Evolutionary conservation across 2,329 filamentous ascomycete genomes (phyloP), one percentile per base, ranked within the genome.

Genomic region (Truncatella angustata): DNA sequence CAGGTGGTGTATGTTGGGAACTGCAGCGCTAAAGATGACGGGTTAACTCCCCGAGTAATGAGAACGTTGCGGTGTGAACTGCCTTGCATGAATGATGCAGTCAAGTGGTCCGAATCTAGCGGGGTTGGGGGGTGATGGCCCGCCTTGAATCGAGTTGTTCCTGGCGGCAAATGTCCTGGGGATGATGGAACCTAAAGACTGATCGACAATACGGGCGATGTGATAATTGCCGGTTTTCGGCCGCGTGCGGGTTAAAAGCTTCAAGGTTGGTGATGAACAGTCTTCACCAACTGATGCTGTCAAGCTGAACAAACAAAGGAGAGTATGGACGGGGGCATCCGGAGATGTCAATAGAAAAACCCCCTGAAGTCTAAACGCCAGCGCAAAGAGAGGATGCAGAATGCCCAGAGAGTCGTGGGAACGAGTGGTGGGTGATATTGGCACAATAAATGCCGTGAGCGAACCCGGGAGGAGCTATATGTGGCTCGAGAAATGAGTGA

Each of bases 81-180:
- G 14, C 7, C 21, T 28, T 44, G 40, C 40, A 44, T 44, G 40
- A 44, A 44, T 44, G 40, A 44, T 44, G 40, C 40, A 24, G 24
- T 44, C 40, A 23, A 44, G 12, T 26, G 40, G 16, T 44, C 21
- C n/a, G 28, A 23, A 20, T 44, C 20, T 23, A 28, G 40, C 40
- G 40, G 40, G 40, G 40, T 44, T 23, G 40, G 40, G 37, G 37
- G 40, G 40, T 30, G 40, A 20, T 44, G 21, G 40, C 21, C 20
- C 12, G 21, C 18, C 18, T 40, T 21, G 37, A 21, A 18, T 21
- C 12, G 40, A 26, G 40, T 44, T 23, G 40, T 44, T 44, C 40
- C 40, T 44, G 40, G 28, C 40, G 40, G 40, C 40, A 44, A 23
- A 44, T 44, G 40, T n/a, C 40, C 40, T 23, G 40, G 40, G 21